A percentile compares a stretch with the other conserved stretches of the same genome.
phyloP scores from a whole-genome alignment of 495 filamentous ascomycete genomes.

The Apodospora peruviana region DNA sequence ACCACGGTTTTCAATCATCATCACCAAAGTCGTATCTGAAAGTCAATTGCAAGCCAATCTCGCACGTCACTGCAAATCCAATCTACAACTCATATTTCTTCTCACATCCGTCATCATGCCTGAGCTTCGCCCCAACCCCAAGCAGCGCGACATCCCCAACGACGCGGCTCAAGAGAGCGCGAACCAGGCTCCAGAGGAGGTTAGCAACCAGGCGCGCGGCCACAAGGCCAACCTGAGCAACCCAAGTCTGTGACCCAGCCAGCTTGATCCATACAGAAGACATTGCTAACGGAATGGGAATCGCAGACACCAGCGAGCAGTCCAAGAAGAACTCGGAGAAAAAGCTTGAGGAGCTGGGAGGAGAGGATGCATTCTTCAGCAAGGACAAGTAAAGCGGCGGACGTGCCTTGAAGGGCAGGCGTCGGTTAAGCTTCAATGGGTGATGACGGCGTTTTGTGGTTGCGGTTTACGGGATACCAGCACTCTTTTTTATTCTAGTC shows the following conservation, averaged over 20 bases:
- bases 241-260: conserved; percentile 10
- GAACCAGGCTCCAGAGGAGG: conserved; percentile 7
- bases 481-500: too few relatives aligned
- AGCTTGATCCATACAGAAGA: neutral
- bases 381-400: conserved; percentile 10
- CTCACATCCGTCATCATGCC: too few relatives aligned
- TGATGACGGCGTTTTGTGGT: too few relatives aligned
- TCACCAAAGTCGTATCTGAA: too few relatives aligned
- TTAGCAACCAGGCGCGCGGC: conserved; percentile 12
- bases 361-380: conserved; percentile 13
- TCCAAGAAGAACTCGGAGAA: conserved; percentile 13
- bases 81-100: too few relatives aligned
- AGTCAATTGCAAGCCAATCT: too few relatives aligned
- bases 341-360: conserved; percentile 10
- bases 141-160: conserved; percentile 8
- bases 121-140: conserved; percentile 8
- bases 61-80: too few relatives aligned
- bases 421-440: too few relatives aligned
- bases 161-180: conserved; percentile 11
- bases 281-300: neutral
- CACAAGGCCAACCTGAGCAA: conserved; percentile 13
- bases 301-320: conserved; percentile 12
- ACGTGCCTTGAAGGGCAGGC: too few relatives aligned
- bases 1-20: too few relatives aligned
- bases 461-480: too few relatives aligned